phyloP scores from a whole-genome alignment of 2,329 filamentous ascomycete species.

The Blastomyces gilchristii region DNA sequence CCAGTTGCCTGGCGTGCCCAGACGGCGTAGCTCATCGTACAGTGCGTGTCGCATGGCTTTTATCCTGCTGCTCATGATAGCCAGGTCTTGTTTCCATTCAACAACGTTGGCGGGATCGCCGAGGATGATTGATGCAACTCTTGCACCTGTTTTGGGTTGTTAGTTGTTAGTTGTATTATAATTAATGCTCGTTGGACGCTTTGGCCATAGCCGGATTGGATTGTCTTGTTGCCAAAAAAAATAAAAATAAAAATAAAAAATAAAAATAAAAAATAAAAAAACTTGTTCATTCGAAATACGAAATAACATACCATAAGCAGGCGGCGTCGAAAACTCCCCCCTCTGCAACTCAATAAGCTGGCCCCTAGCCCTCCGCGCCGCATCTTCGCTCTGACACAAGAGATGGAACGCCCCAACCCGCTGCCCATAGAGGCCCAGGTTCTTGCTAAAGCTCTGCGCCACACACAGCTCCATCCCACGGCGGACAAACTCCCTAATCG shows the following conservation, averaged over 20 bases:
- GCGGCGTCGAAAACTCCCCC: slow-evolving; percentile 86
- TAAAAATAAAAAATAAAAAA: too few species aligned
- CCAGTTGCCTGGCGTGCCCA: slow-evolving; percentile 86
- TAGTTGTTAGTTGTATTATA: not conserved
- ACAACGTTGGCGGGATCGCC: slow-evolving; percentile 67
- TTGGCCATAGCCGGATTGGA: too few species aligned
- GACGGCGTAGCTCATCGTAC: slow-evolving; percentile 67
- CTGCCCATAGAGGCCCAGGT: slow-evolving; percentile 81
- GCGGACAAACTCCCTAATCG: slow-evolving; percentile 82
- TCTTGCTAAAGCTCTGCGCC: slow-evolving; percentile 52
- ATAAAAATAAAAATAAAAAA: too few species aligned
- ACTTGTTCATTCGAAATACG: not conserved
- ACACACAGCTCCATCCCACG: slow-evolving; percentile 63
- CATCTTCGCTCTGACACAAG: slow-evolving; percentile 33
- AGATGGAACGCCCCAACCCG: slow-evolving; percentile 85
- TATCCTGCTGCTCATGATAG: slow-evolving; percentile 88
- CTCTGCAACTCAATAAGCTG: slow-evolving; percentile 85
- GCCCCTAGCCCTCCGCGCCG: slow-evolving; percentile 54
- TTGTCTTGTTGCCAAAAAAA: too few species aligned
- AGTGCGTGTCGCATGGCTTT: slow-evolving; percentile 77
- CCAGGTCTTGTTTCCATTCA: slow-evolving; percentile 83
- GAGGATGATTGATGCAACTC: slow-evolving; percentile 43
- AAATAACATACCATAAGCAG: slow-evolving; percentile 55
- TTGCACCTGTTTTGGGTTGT: slow-evolving; percentile 9
- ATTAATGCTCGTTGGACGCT: too few species aligned